These are phyloP conservation scores for Trypanosoma conorhini DNA, from an alignment of 208 protist species.

Conservation along the genomic window DNA sequence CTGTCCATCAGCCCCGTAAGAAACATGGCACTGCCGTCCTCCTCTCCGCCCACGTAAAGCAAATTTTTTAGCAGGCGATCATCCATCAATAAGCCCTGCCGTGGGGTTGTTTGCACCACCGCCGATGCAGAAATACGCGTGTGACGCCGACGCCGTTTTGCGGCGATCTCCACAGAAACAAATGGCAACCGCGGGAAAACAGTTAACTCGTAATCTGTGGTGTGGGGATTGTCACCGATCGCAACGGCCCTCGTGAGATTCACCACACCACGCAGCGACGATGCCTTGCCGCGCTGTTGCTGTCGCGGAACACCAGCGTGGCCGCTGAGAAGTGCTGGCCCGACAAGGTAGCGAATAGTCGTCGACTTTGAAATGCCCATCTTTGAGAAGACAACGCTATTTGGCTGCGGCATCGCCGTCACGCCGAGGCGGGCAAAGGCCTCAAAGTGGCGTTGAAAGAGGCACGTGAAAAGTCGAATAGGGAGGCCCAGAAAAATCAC, in stretches of 20 bases:
- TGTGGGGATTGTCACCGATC: conserved; percentile 85
- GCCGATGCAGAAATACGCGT: conserved; percentile 36
- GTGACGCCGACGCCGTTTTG: conserved; percentile 68
- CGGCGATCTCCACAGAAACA: conserved; percentile 69
- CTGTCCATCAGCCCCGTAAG: conserved; percentile 53
- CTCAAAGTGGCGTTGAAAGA: conserved; percentile 50
- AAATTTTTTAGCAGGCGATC: conserved; percentile 69
- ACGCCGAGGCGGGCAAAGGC: conserved; percentile 55
- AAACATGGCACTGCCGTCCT: conserved; percentile 68
- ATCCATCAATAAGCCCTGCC: conserved; percentile 78
- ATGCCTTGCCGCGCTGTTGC: no score
- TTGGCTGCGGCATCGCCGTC: conserved; percentile 82
- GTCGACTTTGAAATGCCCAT: conserved; percentile 88
- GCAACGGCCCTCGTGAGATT: conserved; percentile 40
- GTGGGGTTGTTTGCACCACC: neutral
- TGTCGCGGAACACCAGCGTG: no score
- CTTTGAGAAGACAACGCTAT: conserved; percentile 89
- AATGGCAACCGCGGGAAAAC: conserved; percentile 73
- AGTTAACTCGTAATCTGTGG: conserved; percentile 82
- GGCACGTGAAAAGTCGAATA: conserved; percentile 58
- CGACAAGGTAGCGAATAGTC: conserved; percentile 50
- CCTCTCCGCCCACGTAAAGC: conserved; percentile 72
- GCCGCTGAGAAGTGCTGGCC: no score
- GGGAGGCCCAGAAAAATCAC: conserved; percentile 84
- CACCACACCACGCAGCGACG: conserved; percentile 38